These are phyloP conservation scores for Amphichorda felina DNA, from an alignment of 2,329 filamentous ascomycete genomes.

Conservation along the genomic window DNA sequence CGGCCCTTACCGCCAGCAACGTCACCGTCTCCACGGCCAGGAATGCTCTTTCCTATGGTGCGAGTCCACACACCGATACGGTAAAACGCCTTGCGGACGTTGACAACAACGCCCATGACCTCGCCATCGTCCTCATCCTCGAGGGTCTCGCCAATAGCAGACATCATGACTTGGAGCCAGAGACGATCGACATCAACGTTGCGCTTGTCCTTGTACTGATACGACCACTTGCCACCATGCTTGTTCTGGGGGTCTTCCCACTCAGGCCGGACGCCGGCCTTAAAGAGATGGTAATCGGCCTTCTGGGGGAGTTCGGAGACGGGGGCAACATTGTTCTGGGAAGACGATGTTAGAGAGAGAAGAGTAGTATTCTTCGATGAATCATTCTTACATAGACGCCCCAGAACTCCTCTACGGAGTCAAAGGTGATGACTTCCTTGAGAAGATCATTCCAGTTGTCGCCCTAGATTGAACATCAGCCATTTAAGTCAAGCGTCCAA, in stretches of 20 bases:
- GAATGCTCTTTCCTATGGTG: slow-evolving; percentile 77
- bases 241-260: slow-evolving; percentile 99
- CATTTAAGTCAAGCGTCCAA: too few species aligned
- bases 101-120: slow-evolving; percentile 98
- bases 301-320: slow-evolving; percentile 94
- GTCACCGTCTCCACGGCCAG: slow-evolving; percentile 61
- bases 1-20: slow-evolving; percentile 68
- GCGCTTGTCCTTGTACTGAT: slow-evolving; percentile 94
- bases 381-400: slow-evolving; percentile 80
- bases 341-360: not conserved
- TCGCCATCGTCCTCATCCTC: slow-evolving; percentile 92
- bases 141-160: slow-evolving; percentile 93
- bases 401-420: slow-evolving; percentile 99
- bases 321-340: slow-evolving; percentile 93
- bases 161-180: slow-evolving; percentile 95
- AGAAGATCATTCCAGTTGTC: slow-evolving; percentile 98
- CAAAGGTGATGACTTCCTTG: slow-evolving; percentile 97
- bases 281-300: slow-evolving; percentile 99
- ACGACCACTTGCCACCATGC: slow-evolving; percentile 98
- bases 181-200: slow-evolving; percentile 84
- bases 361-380: not conserved
- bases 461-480: slow-evolving; percentile 47
- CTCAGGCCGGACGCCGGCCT: slow-evolving; percentile 89
- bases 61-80: slow-evolving; percentile 96
- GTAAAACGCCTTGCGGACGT: slow-evolving; percentile 97